phyloP scores from a whole-genome alignment of 768 basidiomycete genomes.

The Suillus tomentosus region DNA sequence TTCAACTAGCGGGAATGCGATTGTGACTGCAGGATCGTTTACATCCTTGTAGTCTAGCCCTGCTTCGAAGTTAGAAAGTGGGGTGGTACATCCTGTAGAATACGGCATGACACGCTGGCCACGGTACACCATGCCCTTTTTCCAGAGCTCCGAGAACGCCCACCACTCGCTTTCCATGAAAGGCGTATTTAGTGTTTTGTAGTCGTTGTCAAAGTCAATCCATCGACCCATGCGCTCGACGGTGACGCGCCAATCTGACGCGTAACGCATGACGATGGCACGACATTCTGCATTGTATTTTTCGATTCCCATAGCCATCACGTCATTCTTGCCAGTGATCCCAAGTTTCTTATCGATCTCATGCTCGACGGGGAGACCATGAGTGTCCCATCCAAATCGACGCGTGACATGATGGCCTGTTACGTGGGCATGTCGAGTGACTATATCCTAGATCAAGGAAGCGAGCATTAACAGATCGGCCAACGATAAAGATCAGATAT shows the following conservation, averaged over 20 bases:
- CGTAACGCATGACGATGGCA: slow-evolving; percentile 95
- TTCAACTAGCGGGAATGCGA: slow-evolving; percentile 90
- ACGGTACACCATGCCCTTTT: slow-evolving; percentile 90
- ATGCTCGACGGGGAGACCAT: slow-evolving; percentile 98
- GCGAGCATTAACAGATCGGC: slow-evolving; percentile 1
- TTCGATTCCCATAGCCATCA: slow-evolving; percentile 93
- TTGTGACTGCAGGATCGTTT: slow-evolving; percentile 92
- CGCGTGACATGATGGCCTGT: slow-evolving; percentile 91
- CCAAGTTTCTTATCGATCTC: slow-evolving; percentile 97
- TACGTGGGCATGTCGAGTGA: slow-evolving; percentile 93
- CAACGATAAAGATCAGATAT: slow-evolving; percentile 13
- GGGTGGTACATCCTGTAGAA: slow-evolving; percentile 94
- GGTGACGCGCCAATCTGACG: slow-evolving; percentile 90
- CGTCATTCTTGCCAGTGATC: slow-evolving; percentile 92
- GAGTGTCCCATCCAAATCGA: slow-evolving; percentile 98
- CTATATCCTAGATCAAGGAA: slow-evolving; percentile 75
- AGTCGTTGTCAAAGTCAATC: slow-evolving; percentile 99
- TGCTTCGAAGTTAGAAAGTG: slow-evolving; percentile 97
- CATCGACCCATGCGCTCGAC: slow-evolving; percentile 99
- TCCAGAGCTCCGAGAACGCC: slow-evolving; percentile 94
- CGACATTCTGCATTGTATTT: slow-evolving; percentile 98
- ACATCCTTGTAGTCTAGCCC: slow-evolving; percentile 91
- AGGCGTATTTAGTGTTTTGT: slow-evolving; percentile 90
- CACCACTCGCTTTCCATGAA: slow-evolving; percentile 99
- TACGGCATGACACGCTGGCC: slow-evolving; percentile 98